phyloP scores from a whole-genome alignment of 2,329 filamentous ascomycete species.

The Fusarium sp. region DNA sequence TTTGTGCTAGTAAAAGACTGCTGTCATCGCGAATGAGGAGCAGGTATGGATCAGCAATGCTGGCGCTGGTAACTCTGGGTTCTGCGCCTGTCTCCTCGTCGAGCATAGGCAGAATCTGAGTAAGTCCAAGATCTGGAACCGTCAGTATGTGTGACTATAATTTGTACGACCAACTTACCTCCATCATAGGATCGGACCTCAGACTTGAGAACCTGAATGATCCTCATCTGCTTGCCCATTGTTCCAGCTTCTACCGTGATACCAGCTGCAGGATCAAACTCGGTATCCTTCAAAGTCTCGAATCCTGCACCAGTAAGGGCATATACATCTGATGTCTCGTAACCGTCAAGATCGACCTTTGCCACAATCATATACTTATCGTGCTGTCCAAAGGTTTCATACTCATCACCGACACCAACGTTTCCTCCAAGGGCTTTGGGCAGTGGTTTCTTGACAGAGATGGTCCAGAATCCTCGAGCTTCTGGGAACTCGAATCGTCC shows the following conservation, averaged over 20 bases:
- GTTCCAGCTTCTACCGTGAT: constrained; percentile 87
- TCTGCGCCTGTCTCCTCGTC: constrained; percentile 91
- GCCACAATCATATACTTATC: constrained; percentile 88
- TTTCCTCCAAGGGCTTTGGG: constrained; percentile 68
- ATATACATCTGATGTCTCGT: constrained; percentile 83
- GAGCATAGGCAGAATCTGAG: constrained; percentile 91
- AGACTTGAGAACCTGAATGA: constrained; percentile 88
- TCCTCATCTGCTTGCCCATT: constrained; percentile 81
- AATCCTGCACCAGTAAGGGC: constrained; percentile 78
- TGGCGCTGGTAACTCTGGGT: constrained; percentile 81
- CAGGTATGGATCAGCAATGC: constrained; percentile 88
- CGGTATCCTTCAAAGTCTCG: constrained; percentile 81
- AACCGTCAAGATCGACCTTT: constrained; percentile 75
- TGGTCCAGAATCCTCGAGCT: constrained; percentile 83
- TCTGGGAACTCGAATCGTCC: constrained; percentile 79
- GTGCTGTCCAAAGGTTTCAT: constrained; percentile 70
- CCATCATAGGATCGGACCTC: constrained; percentile 93
- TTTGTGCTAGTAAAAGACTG: constrained; percentile 81
- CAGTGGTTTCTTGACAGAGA: constrained; percentile 76
- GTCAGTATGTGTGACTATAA: constrained; percentile 33
- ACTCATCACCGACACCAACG: constrained; percentile 65
- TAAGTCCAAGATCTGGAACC: constrained; percentile 80
- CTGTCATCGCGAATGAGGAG: constrained; percentile 86
- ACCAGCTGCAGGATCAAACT: constrained; percentile 92
- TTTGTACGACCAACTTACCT: constrained; percentile 66